Conservation (phyloP, 2,329 filamentous ascomycete species). For the Chrysoporthe austroafricana region DNA sequence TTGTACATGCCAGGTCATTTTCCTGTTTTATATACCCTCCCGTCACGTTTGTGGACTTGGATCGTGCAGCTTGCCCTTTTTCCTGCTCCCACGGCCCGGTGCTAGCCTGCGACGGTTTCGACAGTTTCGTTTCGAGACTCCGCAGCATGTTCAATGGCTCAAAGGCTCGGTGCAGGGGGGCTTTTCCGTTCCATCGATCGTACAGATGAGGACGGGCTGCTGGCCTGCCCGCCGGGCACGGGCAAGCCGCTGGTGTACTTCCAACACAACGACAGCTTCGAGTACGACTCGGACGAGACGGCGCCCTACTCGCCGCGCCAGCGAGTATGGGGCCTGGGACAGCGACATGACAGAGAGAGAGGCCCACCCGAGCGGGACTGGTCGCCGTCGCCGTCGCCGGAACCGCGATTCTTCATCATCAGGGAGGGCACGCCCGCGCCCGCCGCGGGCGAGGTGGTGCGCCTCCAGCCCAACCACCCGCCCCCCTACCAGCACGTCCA, state of each 20-base stretch:
- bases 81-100: constrained; percentile 3
- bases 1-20: neutral
- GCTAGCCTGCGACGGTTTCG: neutral
- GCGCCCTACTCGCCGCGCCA: constrained; percentile 12
- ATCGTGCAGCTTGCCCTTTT: constrained; percentile 7
- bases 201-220: constrained; percentile 15
- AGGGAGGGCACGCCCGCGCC: constrained; percentile 33
- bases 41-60: neutral
- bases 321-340: constrained; percentile 17
- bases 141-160: constrained; percentile 43
- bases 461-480: constrained; percentile 29
- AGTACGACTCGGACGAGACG: constrained; percentile 22
- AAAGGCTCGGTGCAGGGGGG: constrained; percentile 39
- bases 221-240: neutral
- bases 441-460: neutral
- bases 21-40: constrained; percentile 1
- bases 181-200: constrained; percentile 30
- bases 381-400: constrained; percentile 19
- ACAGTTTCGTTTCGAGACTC: constrained; percentile 13
- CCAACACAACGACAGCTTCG: constrained; percentile 16
- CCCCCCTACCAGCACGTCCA: constrained; percentile 11
- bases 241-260: constrained; percentile 14
- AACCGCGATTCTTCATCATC: constrained; percentile 38
- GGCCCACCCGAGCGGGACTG: constrained; percentile 21
- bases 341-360: constrained; percentile 20